Base-by-base conservation (phyloP, 1,139 yeast genomes). In the Wickerhamomyces sp. region DNA sequence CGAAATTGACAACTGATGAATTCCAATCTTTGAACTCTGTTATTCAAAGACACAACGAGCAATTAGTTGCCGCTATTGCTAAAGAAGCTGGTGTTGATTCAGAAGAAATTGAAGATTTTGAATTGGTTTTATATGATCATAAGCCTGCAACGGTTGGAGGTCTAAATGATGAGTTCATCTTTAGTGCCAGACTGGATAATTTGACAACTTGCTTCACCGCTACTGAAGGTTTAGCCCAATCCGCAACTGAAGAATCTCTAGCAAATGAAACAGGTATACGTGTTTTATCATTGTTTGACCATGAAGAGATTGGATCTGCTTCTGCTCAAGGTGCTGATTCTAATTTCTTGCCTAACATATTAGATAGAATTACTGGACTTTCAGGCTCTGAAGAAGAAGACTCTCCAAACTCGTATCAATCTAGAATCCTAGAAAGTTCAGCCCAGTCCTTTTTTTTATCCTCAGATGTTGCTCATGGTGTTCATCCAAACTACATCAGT, bases 261-360 rank as follows among this genome's bases (percentile, higher is more conserved):
- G 59, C 55, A 1, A 45, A 59, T 1, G 86, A 77, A 42, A 52
- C 62, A 8, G 82, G 86, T 30, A 78, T 88, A 33, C 80, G 83
- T 54, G 59, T 89, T 58, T 72, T 88, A 37, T 81, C 95, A 0
- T 70, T 89, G 46, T 90, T 90, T 61, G 97, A 90, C 61, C 97
- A 92, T 61, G 98, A 92, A 63, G 98, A 90, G 63, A 76, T 92
- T 52, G 98, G 98, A 0, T 88, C 96, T 5, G 70, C 78, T 10
- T 84, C 96, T 27, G 96, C 96, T 10, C 97, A 92, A 61, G 98
- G 98, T 46, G 98, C 98, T 2, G 92, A 87, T 56, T 89, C 97
- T 3, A 83, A 90, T 40, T 85, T 92, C 58, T 67, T 92, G 40
- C 94, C 94, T 15, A 88, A 89, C 51, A 72, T 86, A 10, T 61